Base-by-base conservation (phyloP, 2,329 filamentous ascomycete species). In the Pleoardoris graminearum region DNA sequence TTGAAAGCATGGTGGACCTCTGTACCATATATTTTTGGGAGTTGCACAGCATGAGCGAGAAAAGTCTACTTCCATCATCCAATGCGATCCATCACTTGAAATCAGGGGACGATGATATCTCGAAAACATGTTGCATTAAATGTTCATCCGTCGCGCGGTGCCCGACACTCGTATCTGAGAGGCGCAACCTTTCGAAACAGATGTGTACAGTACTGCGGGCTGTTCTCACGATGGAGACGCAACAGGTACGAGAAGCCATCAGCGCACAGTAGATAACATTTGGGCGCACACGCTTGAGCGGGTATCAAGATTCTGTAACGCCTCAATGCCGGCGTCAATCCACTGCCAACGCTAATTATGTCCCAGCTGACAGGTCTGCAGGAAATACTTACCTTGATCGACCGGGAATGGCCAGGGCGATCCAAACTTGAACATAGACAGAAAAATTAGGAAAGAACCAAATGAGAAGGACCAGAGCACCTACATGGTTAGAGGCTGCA, bases 401-500 rank as follows among this genome's bases (percentile, higher is more conserved):
- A 36, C 22, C 32, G 11, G 10, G n/a, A 47, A 17, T n/a, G 32
- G 10, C 12, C 29, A 44, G 14, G 27, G 22, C n/a, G 7, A 19
- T 14, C 14, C 2, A 11, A 47, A 29, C 33, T 47, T 47, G 22
- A 21, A 37, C 16, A 23, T 33, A 14, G 19, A 23, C 32, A 35
- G n/a, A 7, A 22, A 47, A 10, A 47, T 50, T 50, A 50, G 48
- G 35, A 37, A 19, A 44, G 16, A 29, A 46, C 21, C 16, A 11
- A 33, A 36, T 12, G 43, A 35, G 27, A 43, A 30, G 33, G 44
- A 21, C n/a, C 14, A 25, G 33, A 37, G 38, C 30, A 63, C 62
- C 46, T 61, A 62, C 63, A 48, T 23, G 53, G 12, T 52, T 25
- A 22, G 1, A 33, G n/a, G 7, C 7, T 33, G 21, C 22, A 25